Percentiles rank a stretch among this genome's conserved stretches.
phyloP scores from a whole-genome alignment of 176 grass and related monocot genomes.

The Zizania latifolia region DNA sequence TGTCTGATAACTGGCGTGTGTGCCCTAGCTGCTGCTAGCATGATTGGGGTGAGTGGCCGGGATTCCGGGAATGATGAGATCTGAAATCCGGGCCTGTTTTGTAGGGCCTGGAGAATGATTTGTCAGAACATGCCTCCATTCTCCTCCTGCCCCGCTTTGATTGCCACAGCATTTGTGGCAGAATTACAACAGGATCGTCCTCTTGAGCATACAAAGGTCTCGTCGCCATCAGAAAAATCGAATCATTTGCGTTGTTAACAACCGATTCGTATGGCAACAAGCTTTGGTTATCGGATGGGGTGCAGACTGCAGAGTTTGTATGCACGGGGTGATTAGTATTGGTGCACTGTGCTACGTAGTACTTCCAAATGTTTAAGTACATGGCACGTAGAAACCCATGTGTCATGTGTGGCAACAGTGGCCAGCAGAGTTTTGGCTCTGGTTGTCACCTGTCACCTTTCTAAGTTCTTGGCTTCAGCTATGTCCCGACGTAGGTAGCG shows the following conservation, averaged over 20 bases:
- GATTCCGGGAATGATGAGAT: slow-evolving; percentile 50
- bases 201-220: background rate
- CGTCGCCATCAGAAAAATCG: background rate
- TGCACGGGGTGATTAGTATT: too few relatives aligned
- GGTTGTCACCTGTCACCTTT: background rate
- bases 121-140: slow-evolving; percentile 19
- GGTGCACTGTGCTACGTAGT: too few relatives aligned
- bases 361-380: background rate
- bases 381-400: background rate
- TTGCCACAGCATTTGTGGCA: slow-evolving; percentile 16
- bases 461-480: background rate
- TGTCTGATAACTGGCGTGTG: background rate
- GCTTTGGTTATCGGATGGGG: background rate
- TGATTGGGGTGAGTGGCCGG: slow-evolving; percentile 26
- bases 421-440: background rate
- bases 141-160: background rate
- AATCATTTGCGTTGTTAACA: slow-evolving; percentile 16
- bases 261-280: background rate
- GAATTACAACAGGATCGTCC: background rate
- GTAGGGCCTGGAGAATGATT: slow-evolving; percentile 49
- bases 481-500: background rate
- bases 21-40: slow-evolving; percentile 8
- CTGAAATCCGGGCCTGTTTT: slow-evolving; percentile 17
- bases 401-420: slow-evolving; percentile 17
- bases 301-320: background rate